Conservation (phyloP, 2,329 filamentous ascomycete genomes). For the Arthrobotrys megalospora region DNA sequence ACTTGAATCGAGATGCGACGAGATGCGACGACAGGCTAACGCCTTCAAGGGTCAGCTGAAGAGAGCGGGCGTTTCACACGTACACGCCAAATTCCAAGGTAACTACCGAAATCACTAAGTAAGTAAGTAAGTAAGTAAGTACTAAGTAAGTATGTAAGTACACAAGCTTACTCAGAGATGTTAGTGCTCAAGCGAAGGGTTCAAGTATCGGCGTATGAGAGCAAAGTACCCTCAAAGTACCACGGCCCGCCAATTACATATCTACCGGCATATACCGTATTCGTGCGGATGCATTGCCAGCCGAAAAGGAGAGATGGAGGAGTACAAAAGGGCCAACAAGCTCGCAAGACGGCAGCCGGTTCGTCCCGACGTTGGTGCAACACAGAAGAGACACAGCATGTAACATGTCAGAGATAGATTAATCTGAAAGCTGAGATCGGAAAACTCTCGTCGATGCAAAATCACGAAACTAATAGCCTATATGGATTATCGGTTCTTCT, state of each 20-base stretch:
- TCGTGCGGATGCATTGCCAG: neutral
- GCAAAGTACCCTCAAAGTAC: neutral
- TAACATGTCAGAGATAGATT: constrained; percentile 6
- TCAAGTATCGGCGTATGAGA: neutral
- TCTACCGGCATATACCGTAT: constrained; percentile 25
- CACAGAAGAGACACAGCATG: constrained; percentile 8
- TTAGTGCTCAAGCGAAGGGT: neutral
- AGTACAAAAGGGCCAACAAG: neutral
- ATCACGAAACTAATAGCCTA: constrained; percentile 3
- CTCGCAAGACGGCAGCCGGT: constrained; percentile 3
- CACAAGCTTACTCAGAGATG: neutral
- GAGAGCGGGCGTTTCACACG: neutral
- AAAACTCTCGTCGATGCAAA: neutral
- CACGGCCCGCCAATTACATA: neutral
- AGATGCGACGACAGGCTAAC: neutral
- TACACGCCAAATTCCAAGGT: constrained; percentile 1
- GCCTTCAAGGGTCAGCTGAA: neutral
- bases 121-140: too few species aligned
- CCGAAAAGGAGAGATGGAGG: neutral
- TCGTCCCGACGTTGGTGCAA: constrained; percentile 42
- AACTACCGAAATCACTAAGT: constrained; percentile 10
- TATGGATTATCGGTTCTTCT: constrained; percentile 40
- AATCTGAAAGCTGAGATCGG: constrained; percentile 1
- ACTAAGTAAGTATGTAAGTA: neutral
- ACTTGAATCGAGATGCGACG: constrained; percentile 13